These are phyloP conservation scores for Juncus inflexus DNA, from an alignment of 176 grass and related monocot species.

Conservation along the genomic window DNA sequence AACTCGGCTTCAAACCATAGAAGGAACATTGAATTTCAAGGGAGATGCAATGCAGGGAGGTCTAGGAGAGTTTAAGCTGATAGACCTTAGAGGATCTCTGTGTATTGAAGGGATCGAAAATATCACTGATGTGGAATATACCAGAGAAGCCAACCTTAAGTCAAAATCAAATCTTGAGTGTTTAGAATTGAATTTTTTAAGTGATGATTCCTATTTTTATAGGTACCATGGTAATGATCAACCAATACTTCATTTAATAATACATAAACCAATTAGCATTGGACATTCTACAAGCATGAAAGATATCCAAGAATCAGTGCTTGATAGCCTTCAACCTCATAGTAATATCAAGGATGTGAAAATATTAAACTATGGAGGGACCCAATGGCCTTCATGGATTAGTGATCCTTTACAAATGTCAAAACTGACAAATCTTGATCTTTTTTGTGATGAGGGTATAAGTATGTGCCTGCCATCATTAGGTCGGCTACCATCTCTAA, in stretches of 20 bases:
- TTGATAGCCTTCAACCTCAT: background rate
- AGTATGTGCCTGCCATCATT: background rate
- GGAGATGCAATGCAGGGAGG: background rate
- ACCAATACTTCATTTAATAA: background rate
- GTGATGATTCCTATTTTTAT: background rate
- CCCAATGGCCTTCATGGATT: background rate
- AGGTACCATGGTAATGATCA: rapidly evolving
- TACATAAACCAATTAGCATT: background rate
- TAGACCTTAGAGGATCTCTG: background rate
- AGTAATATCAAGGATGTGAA: background rate
- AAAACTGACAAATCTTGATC: background rate
- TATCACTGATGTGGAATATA: background rate
- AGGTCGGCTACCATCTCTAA: background rate
- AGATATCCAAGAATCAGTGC: background rate
- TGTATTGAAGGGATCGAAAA: background rate
- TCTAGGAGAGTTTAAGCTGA: background rate
- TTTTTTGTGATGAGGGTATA: background rate
- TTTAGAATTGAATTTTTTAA: background rate
- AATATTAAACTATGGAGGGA: slow-evolving; percentile 3
- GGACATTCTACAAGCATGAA: background rate
- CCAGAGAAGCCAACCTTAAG: background rate
- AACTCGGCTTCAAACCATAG: background rate
- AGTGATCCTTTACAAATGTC: background rate
- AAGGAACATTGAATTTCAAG: background rate
- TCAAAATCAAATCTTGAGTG: background rate